Conservation (phyloP, 495 filamentous ascomycete genomes). For the Lophium mytilinum region DNA sequence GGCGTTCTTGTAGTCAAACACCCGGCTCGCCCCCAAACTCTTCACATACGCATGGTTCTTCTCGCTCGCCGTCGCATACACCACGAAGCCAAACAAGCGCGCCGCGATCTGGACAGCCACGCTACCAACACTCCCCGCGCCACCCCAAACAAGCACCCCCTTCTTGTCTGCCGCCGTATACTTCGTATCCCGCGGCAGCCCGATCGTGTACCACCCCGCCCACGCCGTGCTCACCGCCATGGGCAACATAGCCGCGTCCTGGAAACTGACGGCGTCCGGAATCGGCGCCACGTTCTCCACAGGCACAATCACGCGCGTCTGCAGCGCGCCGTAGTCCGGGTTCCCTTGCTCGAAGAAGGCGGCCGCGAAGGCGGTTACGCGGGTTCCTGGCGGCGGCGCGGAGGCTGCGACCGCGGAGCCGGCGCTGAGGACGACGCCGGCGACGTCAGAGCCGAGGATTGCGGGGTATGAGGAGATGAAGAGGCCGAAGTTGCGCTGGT, state of each 20-base stretch:
- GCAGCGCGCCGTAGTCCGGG: conserved; percentile 39
- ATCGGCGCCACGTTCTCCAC: conserved; percentile 30
- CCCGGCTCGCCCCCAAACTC: conserved; percentile 40
- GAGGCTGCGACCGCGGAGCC: conserved; percentile 34
- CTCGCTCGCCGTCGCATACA: conserved; percentile 44
- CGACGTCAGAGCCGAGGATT: conserved; percentile 38
- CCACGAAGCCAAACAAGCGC: conserved; percentile 35
- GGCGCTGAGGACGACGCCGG: conserved; percentile 32
- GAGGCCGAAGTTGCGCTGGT: conserved; percentile 36
- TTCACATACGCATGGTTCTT: conserved; percentile 39
- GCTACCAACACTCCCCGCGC: conserved; percentile 38
- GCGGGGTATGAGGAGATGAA: conserved; percentile 36
- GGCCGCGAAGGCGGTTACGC: conserved; percentile 38
- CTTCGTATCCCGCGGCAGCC: conserved; percentile 29
- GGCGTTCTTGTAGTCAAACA: conserved; percentile 44
- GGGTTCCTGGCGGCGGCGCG: conserved; percentile 32
- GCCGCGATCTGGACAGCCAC: conserved; percentile 39
- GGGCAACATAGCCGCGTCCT: conserved; percentile 40
- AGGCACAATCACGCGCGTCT: conserved; percentile 36
- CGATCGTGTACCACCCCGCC: conserved; percentile 33
- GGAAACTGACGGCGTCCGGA: conserved; percentile 36
- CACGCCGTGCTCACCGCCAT: conserved; percentile 36
- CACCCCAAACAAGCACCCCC: conserved; percentile 45
- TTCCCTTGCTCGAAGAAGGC: conserved; percentile 30
- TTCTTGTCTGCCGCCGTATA: conserved; percentile 28